Percentiles rank a stretch among this genome's conserved stretches.
Conservation (phyloP, 163 green algal genomes). For the Trebouxiophyceae sp. region DNA sequence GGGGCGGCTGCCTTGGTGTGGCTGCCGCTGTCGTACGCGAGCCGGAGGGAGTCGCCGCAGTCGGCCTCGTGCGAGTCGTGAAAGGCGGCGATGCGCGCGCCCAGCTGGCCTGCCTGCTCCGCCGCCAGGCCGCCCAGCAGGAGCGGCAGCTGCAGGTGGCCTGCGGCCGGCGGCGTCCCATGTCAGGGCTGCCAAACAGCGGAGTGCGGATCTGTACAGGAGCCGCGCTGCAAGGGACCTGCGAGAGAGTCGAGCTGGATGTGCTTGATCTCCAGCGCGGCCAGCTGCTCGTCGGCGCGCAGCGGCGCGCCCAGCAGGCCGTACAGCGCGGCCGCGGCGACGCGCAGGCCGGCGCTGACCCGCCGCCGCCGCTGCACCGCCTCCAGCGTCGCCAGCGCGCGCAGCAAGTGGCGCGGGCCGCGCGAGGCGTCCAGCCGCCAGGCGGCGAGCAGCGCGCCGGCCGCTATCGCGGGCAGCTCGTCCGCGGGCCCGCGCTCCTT, state of each 20-base stretch:
- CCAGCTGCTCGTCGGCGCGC: conserved; percentile 17
- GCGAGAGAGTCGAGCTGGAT: conserved; percentile 68
- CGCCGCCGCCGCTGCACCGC: conserved; percentile 24
- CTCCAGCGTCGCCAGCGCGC: conserved; percentile 33
- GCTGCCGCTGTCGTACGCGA: conserved; percentile 42
- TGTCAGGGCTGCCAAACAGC: background rate
- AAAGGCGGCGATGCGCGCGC: conserved; percentile 28
- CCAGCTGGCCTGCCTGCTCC: conserved; percentile 1
- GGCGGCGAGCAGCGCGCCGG: conserved; percentile 26
- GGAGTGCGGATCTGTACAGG: background rate
- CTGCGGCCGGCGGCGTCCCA: conserved; percentile 6
- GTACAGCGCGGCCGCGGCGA: conserved; percentile 33
- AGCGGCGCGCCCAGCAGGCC: conserved; percentile 36
- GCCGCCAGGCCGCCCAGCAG: conserved; percentile 21
- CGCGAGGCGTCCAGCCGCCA: conserved; percentile 1
- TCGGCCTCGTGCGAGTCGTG: conserved; percentile 48
- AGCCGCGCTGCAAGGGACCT: too few relatives aligned
- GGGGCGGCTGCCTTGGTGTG: conserved; percentile 48
- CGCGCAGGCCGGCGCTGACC: conserved; percentile 29
- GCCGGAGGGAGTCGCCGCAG: conserved; percentile 41
- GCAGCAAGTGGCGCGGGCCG: conserved; percentile 5
- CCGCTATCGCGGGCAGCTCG: conserved; percentile 57
- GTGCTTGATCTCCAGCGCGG: conserved; percentile 65
- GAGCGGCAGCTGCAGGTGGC: conserved; percentile 56
- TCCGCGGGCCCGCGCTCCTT: conserved; percentile 69